A percentile compares a stretch with the other conserved stretches of the same genome.
Evolutionary conservation across 371 early-diverging fungal genomes (phyloP).

Genomic region (Smittium culicis): DNA sequence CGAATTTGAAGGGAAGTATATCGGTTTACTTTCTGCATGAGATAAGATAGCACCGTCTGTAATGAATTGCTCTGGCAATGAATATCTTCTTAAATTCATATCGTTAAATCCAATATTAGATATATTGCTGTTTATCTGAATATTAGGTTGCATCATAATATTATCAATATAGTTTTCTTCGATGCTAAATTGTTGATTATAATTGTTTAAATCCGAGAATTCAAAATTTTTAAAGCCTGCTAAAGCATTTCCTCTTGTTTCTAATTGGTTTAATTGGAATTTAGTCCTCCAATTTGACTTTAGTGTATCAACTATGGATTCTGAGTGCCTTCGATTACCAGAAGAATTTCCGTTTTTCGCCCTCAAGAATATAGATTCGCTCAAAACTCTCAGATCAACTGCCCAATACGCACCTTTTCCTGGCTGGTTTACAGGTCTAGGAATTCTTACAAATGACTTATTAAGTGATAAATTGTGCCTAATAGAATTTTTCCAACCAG

Average conservation of each 20-base stretch:
- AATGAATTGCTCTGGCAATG: neutral
- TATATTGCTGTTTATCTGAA: too few relatives aligned
- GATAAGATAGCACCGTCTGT: neutral
- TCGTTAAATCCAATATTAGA: too few relatives aligned
- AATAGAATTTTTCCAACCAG: slow-evolving; percentile 92
- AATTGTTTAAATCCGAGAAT: neutral
- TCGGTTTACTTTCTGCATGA: neutral
- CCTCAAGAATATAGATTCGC: slow-evolving; percentile 10
- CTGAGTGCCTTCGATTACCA: neutral
- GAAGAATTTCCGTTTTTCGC: slow-evolving; percentile 6
- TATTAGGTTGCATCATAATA: too few relatives aligned
- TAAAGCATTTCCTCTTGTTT: too few relatives aligned
- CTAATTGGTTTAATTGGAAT: neutral
- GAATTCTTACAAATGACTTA: slow-evolving; percentile 79
- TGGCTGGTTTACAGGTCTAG: slow-evolving; percentile 73
- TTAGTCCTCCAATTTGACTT: neutral
- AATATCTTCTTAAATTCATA: neutral
- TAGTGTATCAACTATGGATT: neutral
- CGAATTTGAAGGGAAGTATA: neutral
- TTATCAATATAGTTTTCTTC: too few relatives aligned
- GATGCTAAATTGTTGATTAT: neutral
- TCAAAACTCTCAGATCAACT: slow-evolving; percentile 38
- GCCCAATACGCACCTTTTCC: slow-evolving; percentile 98
- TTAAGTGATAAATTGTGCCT: slow-evolving; percentile 97
- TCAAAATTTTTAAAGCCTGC: too few relatives aligned